Evolutionary conservation across 371 early-diverging fungal species (phyloP).

Genomic region (Actinomortierella wolfii): DNA sequence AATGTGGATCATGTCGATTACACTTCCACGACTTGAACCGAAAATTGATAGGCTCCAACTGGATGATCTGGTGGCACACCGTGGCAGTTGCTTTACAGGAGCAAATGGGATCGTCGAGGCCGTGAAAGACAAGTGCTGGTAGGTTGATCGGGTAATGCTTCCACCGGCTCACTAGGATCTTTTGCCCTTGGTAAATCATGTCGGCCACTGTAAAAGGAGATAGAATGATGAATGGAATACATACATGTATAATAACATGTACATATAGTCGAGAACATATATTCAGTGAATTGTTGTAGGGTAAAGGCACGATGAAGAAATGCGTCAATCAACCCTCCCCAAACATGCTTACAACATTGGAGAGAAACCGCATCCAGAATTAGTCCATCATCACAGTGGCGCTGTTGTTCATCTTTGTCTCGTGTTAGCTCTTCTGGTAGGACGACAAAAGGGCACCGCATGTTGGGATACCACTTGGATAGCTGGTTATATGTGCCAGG

Average conservation of each 20-base stretch:
- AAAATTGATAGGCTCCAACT: conserved; percentile 13
- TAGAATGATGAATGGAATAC: neutral
- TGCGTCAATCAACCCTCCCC: no score
- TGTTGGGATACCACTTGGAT: conserved; percentile 32
- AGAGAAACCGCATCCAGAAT: conserved; percentile 20
- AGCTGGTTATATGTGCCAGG: conserved; percentile 29
- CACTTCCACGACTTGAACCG: conserved; percentile 31
- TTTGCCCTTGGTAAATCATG: conserved; percentile 43
- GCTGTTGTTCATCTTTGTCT: conserved; percentile 18
- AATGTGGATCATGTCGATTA: conserved; percentile 32
- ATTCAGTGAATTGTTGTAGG: neutral
- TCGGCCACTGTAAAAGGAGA: conserved; percentile 14
- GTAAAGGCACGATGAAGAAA: neutral
- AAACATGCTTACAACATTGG: conserved; percentile 39
- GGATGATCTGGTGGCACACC: conserved; percentile 10
- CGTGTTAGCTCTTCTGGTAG: conserved; percentile 23
- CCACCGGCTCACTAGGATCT: conserved; percentile 27
- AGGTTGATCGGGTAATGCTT: conserved; percentile 25
- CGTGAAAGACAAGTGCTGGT: conserved; percentile 27
- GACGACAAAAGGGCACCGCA: conserved; percentile 12
- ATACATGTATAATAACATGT: neutral
- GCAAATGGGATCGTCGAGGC: conserved; percentile 29
- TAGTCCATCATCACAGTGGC: conserved; percentile 20
- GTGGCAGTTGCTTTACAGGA: conserved; percentile 16
- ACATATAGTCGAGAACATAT: neutral